These are phyloP conservation scores for Bipolaris gigantea DNA, from an alignment of 2,329 filamentous ascomycete species.

Conservation along the genomic window DNA sequence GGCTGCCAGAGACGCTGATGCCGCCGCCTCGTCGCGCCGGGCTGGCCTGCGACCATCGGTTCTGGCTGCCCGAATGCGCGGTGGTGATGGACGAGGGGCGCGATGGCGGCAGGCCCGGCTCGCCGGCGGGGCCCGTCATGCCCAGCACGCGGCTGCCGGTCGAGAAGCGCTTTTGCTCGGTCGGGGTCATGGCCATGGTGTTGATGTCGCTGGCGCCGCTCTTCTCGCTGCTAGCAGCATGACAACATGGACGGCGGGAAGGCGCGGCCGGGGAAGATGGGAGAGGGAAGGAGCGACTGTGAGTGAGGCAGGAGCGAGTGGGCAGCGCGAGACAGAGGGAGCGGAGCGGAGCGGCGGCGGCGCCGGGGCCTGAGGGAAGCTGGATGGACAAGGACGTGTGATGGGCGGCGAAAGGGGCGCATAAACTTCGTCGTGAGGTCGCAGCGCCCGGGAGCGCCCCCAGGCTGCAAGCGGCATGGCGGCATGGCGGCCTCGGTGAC, in stretches of 20 bases:
- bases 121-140: slow-evolving; percentile 51
- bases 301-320: slow-evolving; percentile 25
- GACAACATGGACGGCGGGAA: slow-evolving; percentile 34
- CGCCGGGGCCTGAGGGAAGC: slow-evolving; percentile 5
- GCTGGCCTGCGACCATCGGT: slow-evolving; percentile 58
- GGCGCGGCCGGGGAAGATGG: slow-evolving; percentile 9
- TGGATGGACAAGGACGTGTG: slow-evolving; percentile 3
- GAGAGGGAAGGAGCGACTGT: slow-evolving; percentile 15
- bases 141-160: slow-evolving; percentile 42
- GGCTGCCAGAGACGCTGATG: slow-evolving; percentile 50
- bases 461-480: slow-evolving; percentile 16
- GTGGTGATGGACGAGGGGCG: slow-evolving; percentile 50
- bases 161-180: slow-evolving; percentile 38
- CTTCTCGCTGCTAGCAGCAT: slow-evolving; percentile 34
- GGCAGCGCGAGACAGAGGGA: background rate
- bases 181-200: slow-evolving; percentile 39
- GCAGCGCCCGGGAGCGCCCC: slow-evolving; percentile 13
- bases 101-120: slow-evolving; percentile 53
- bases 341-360: slow-evolving; percentile 15
- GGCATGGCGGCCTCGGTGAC: slow-evolving; percentile 16
- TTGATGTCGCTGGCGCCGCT: slow-evolving; percentile 29
- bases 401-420: slow-evolving; percentile 21
- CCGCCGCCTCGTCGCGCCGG: slow-evolving; percentile 58
- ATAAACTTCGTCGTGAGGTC: slow-evolving; percentile 17
- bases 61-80: slow-evolving; percentile 44